Percentiles rank a stretch among this genome's conserved stretches.
phyloP scores from a whole-genome alignment of 129 eudicot species.

The Mikania micrantha region DNA sequence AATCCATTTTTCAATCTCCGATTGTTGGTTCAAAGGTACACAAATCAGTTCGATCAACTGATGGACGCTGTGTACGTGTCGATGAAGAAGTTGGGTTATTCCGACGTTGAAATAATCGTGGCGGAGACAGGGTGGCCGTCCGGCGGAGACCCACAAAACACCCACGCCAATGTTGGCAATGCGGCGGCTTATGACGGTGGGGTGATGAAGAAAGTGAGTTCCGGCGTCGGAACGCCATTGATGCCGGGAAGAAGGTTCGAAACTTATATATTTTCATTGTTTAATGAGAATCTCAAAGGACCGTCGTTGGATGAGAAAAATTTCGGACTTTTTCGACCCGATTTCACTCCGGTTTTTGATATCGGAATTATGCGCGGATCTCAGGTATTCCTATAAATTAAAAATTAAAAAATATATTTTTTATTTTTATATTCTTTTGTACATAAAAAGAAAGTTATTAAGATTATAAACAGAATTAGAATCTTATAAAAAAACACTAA shows the following conservation, averaged over 20 bases:
- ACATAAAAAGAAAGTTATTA: too few species aligned
- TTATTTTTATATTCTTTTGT: too few species aligned
- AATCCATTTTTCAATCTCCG: not conserved
- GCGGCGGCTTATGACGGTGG: slow-evolving; percentile 77
- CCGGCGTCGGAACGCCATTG: slow-evolving; percentile 80
- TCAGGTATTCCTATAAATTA: too few species aligned
- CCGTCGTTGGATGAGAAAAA: slow-evolving; percentile 73
- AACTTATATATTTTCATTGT: slow-evolving; percentile 68
- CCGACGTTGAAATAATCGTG: slow-evolving; percentile 62
- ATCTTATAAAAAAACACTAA: too few species aligned
- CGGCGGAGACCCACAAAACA: slow-evolving; percentile 44
- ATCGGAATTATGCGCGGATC: slow-evolving; percentile 49
- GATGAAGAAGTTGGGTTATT: slow-evolving; percentile 70
- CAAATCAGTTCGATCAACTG: slow-evolving; percentile 61
- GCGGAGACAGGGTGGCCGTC: slow-evolving; percentile 98
- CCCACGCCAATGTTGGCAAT: slow-evolving; percentile 42
- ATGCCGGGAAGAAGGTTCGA: slow-evolving; percentile 76
- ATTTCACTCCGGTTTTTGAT: slow-evolving; percentile 72
- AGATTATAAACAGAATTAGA: too few species aligned
- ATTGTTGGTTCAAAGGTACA: slow-evolving; percentile 27
- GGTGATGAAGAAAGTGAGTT: slow-evolving; percentile 33
- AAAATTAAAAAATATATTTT: too few species aligned
- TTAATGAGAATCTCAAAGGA: slow-evolving; percentile 72
- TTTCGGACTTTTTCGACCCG: slow-evolving; percentile 78
- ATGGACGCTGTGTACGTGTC: slow-evolving; percentile 62